These are phyloP conservation scores for Sugiyamaella chiloensis DNA, from an alignment of 805 yeast species.

Conservation along the genomic window DNA sequence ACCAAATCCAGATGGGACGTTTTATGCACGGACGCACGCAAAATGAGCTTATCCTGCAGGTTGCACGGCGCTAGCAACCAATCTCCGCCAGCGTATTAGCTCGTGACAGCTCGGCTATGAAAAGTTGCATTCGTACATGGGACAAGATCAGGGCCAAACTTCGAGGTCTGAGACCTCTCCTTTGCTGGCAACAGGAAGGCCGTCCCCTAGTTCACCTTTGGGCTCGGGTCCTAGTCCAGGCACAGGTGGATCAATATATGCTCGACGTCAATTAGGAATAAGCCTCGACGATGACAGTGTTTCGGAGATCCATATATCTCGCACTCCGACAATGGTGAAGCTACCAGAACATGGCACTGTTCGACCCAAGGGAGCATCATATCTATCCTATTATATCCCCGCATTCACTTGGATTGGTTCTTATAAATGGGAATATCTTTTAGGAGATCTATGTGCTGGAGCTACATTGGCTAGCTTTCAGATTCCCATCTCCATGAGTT, in stretches of 20 bases:
- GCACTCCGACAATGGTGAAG: not conserved
- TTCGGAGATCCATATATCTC: not conserved
- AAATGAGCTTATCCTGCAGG: not conserved
- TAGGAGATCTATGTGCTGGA: slow-evolving; percentile 78
- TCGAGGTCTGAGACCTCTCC: slow-evolving; percentile 1
- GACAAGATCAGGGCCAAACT: not conserved
- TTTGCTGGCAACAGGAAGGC: not conserved
- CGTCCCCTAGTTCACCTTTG: too few relatives aligned
- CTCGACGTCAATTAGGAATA: not conserved
- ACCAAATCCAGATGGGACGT: too few relatives aligned
- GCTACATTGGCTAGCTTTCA: slow-evolving; percentile 86
- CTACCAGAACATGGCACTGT: slow-evolving; percentile 6
- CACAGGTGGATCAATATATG: not conserved
- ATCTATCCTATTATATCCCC: slow-evolving; percentile 52
- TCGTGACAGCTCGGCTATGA: too few relatives aligned
- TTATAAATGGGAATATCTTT: slow-evolving; percentile 38
- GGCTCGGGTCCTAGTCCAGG: not conserved
- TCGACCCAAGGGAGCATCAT: slow-evolving; percentile 24
- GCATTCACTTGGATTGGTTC: slow-evolving; percentile 51
- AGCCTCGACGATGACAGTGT: slow-evolving; percentile 1
- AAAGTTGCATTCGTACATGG: too few relatives aligned
- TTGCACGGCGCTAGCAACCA: not conserved
- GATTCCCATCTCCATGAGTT: slow-evolving; percentile 80
- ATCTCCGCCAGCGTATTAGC: slow-evolving; percentile 1
- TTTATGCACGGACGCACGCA: too few relatives aligned